Evolutionary conservation across 129 eudicot genomes (phyloP).

Genomic region (Daucus carota): DH1_v3.0 NC_030381.2:35949501-35950000

Average conservation of each 20-base stretch:
- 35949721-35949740: constrained; percentile 3
- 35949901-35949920: neutral
- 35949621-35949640: constrained; percentile 12
- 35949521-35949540: constrained; percentile 78
- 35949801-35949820: constrained; percentile 33
- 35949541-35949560: constrained; percentile 86
- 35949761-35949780: constrained; percentile 24
- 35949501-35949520: constrained; percentile 98
- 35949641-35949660: constrained; percentile 25
- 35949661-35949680: constrained; percentile 10
- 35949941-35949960: neutral
- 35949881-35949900: neutral
- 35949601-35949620: constrained; percentile 25
- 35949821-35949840: too few species aligned
- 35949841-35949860: neutral
- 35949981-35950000: neutral
- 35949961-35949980: neutral
- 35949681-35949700: neutral
- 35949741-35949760: constrained; percentile 8
- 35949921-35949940: neutral
- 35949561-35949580: constrained; percentile 88
- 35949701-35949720: constrained; percentile 13
- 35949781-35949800: constrained; percentile 35
- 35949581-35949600: constrained; percentile 21
- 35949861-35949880: neutral